Evolutionary conservation across 1,284 basidiomycete species (phyloP), one percentile per base, ranked within the genome.

Genomic region (Apiotrichum akiyoshidainum): DNA sequence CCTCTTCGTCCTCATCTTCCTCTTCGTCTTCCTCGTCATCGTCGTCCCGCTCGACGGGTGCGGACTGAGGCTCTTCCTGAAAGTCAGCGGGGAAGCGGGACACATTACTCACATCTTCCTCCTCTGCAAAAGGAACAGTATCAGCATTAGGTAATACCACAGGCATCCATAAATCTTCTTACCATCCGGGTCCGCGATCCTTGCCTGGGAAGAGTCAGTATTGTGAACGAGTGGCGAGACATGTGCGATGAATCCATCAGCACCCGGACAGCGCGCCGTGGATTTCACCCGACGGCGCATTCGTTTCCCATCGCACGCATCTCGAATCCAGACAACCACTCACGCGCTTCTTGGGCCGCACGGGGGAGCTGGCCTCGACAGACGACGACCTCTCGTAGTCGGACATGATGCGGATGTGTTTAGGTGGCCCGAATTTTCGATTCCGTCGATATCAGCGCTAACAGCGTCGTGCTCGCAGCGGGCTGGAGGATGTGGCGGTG

Each of bases 1-100:
- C 71, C 51, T 81, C 81, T 8, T 75, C 76, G 2, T 73, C 71
- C 10, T 71, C 68, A 1, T 70, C 68, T 5, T 52, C 55, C 2
- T 54, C 59, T 16, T 49, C 62, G n/a, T 68, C 66, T 11, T 73
- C 73, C 1, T 70, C 64, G 13, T 55, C 58, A 1, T 72, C 73
- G 33, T 60, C 57, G 11, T 65, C 66, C 16, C 59, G 60, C 46
- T 63, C 45, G 1, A 12, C 52, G 21, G 48, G 44, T 37, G 39
- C 52, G 42, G 51, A 33, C 46, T 40, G 39, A 16, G 22, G 45
- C 53, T 49, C 33, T 14, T 55, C 12, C 33, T n/a, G 39, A 19
- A 42, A 5, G 31, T 45, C 34, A 48, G 37, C 14, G 10, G 19
- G 3, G n/a, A 37, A n/a, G 19, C 22, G 10, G 12, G 39, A 33